A percentile compares a stretch with the other conserved stretches of the same genome.
Conservation (phyloP, 345 rosid genomes). For the Populus davidiana region DNA sequence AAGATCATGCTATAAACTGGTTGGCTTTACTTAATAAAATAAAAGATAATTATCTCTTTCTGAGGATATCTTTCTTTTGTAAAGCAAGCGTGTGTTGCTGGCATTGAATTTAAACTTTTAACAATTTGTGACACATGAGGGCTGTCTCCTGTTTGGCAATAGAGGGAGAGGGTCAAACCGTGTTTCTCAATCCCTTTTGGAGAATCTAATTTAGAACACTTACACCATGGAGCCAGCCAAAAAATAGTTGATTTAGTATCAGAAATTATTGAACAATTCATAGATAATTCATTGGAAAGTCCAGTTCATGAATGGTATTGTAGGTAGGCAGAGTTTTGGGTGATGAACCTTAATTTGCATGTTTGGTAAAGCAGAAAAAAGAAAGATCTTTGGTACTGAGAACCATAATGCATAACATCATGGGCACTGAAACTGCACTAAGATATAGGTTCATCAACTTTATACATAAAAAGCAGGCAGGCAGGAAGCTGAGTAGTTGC, state of each 20-base stretch:
- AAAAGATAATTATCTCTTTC: slow-evolving; percentile 11
- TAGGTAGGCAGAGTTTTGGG: neutral
- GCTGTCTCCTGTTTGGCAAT: neutral
- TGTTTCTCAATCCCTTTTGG: neutral
- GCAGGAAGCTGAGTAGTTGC: slow-evolving; percentile 29
- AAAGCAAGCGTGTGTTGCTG: slow-evolving; percentile 9
- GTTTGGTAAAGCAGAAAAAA: neutral
- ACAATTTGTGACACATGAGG: neutral
- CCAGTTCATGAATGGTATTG: neutral
- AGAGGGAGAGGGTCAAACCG: neutral
- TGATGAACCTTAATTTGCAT: neutral
- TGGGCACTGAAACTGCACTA: neutral
- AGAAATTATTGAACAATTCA: neutral
- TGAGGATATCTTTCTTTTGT: slow-evolving; percentile 11
- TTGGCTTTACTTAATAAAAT: neutral
- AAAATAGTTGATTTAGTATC: neutral
- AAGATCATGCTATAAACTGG: neutral
- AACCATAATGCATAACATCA: neutral
- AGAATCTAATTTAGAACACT: neutral
- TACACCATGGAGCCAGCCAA: neutral
- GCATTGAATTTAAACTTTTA: neutral
- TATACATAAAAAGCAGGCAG: neutral
- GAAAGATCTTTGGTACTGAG: neutral
- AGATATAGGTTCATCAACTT: neutral
- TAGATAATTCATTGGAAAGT: neutral